A percentile compares a stretch with the other conserved stretches of the same genome.
Evolutionary conservation across 1,284 basidiomycete species (phyloP).

Genomic region (Cutaneotrichosporon sp.): DNA sequence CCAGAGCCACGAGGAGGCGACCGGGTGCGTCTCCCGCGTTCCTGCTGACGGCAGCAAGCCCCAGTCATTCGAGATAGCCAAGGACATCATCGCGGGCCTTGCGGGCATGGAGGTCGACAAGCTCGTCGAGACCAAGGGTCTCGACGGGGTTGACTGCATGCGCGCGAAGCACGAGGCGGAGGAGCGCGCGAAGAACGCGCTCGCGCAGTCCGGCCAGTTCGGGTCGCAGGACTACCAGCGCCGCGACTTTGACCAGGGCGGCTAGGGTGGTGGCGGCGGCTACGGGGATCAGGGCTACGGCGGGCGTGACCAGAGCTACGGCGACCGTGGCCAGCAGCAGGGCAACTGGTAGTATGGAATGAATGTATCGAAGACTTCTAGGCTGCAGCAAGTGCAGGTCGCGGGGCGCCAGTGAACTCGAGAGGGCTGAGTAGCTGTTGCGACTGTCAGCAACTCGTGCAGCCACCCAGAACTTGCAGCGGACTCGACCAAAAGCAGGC

Average conservation of each 20-base stretch:
- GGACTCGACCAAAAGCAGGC: too few species aligned
- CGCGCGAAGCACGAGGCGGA: constrained; percentile 31
- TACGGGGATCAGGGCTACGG: too few species aligned
- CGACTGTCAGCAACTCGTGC: too few species aligned
- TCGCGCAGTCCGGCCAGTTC: constrained; percentile 25
- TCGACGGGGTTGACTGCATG: constrained; percentile 27
- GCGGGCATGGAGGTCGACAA: constrained; percentile 42
- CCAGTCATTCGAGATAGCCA: constrained; percentile 28
- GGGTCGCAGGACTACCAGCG: constrained; percentile 21
- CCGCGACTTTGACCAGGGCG: too few species aligned
- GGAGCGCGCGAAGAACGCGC: constrained; percentile 28
- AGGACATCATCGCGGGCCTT: constrained; percentile 38
- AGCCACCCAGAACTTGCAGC: too few species aligned
- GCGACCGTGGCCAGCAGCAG: too few species aligned
- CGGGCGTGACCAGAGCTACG: too few species aligned
- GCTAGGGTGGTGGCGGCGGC: not conserved
- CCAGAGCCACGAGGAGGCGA: constrained; percentile 32
- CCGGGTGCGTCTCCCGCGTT: constrained; percentile 25
- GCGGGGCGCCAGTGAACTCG: too few species aligned
- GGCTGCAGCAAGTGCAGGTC: too few species aligned
- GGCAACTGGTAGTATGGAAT: too few species aligned
- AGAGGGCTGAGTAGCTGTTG: too few species aligned
- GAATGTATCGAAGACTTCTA: too few species aligned
- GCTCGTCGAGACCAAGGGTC: constrained; percentile 38
- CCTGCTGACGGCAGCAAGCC: constrained; percentile 23